Conservation (phyloP, 495 filamentous ascomycete genomes). For the Hypomontagnella submonticulosa region DNA sequence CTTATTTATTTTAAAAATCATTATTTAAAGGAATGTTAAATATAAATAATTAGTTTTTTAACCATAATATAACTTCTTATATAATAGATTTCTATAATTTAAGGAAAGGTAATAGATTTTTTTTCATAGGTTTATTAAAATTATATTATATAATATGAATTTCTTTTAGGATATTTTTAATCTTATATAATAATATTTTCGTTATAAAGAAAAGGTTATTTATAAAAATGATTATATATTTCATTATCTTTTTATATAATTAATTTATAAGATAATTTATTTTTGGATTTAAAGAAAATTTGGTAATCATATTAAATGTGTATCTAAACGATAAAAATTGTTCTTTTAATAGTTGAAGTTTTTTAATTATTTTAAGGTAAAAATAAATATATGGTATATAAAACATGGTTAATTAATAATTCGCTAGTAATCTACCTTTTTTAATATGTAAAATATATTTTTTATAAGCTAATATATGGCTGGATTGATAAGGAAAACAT, state of each 20-base stretch:
- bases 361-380: background rate
- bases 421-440: background rate
- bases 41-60: conserved; percentile 5
- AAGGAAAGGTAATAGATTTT: background rate
- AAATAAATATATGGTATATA: conserved; percentile 1
- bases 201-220: background rate
- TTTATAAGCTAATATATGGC: too few relatives aligned
- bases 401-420: conserved; percentile 3
- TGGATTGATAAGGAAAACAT: too few relatives aligned
- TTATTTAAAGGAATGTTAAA: conserved; percentile 4
- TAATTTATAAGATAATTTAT: too few relatives aligned
- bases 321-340: background rate
- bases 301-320: background rate
- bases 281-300: background rate
- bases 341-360: background rate
- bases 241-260: too few relatives aligned
- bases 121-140: background rate
- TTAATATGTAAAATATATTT: background rate
- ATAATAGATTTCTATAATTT: background rate
- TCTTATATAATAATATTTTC: background rate
- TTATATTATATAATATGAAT: conserved; percentile 5
- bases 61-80: background rate
- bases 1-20: conserved; percentile 1
- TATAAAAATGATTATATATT: background rate
- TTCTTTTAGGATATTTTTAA: background rate